Conservation (phyloP, 306 rosid species). For the Echinosophora koreensis region DNA sequence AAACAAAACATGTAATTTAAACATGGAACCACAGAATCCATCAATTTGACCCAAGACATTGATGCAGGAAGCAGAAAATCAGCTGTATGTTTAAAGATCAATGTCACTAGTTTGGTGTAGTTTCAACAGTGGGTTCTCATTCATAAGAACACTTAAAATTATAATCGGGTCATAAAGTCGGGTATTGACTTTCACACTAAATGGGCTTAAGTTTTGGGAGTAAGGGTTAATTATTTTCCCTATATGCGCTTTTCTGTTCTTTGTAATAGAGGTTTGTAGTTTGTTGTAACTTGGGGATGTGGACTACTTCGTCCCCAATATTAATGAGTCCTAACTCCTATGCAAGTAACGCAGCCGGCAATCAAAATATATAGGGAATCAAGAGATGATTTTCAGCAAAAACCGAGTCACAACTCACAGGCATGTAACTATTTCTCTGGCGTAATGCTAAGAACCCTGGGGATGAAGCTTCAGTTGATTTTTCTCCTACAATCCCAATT, state of each 20-base stretch:
- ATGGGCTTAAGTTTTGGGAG: not conserved
- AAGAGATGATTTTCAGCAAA: not conserved
- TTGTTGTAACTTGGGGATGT: not conserved
- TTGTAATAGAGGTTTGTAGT: not conserved
- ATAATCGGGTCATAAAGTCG: not conserved
- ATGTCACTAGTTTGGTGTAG: slow-evolving; percentile 21
- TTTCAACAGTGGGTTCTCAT: not conserved
- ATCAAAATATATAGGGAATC: not conserved
- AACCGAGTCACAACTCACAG: not conserved
- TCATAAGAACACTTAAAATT: not conserved
- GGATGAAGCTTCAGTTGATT: not conserved
- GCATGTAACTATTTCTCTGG: not conserved
- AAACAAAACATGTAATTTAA: slow-evolving; percentile 11
- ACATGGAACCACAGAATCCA: not conserved
- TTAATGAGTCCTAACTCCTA: slow-evolving; percentile 5
- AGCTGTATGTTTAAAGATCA: slow-evolving; percentile 1
- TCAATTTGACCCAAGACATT: slow-evolving; percentile 10
- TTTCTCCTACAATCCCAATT: not conserved
- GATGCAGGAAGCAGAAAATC: slow-evolving; percentile 5
- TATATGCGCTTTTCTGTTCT: not conserved
- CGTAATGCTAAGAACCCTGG: not conserved
- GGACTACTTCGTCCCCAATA: not conserved
- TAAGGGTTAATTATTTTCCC: not conserved
- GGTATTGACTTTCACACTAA: not conserved
- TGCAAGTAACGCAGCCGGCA: slow-evolving; percentile 2